Conservation (phyloP, 768 basidiomycete species). For the Clitopilus hobsonii region DNA sequence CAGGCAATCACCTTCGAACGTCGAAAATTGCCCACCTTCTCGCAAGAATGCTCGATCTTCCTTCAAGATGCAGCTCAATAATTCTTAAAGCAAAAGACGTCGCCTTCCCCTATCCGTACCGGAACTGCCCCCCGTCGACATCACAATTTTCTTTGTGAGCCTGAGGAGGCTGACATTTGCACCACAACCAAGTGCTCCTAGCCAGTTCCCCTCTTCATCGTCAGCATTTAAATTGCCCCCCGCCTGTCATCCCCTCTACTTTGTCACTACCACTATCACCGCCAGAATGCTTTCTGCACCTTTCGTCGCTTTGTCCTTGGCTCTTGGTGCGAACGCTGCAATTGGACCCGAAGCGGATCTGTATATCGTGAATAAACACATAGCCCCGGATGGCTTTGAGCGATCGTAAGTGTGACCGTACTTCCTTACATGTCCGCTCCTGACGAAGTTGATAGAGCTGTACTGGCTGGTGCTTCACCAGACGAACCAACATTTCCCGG, state of each 20-base stretch:
- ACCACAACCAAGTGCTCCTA: background rate
- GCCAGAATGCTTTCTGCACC: background rate
- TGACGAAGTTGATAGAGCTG: constrained; percentile 3
- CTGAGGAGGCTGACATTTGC: background rate
- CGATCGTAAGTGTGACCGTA: constrained; percentile 9
- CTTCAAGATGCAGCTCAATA: too few species aligned
- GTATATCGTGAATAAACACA: constrained; percentile 33
- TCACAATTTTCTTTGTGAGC: background rate
- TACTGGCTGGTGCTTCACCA: constrained; percentile 19
- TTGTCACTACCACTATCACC: background rate
- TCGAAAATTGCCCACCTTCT: too few species aligned
- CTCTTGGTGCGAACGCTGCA: constrained; percentile 9
- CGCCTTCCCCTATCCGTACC: background rate
- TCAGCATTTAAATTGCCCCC: background rate
- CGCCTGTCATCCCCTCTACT: background rate
- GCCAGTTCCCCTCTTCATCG: background rate
- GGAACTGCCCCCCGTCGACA: background rate
- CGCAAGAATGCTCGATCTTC: too few species aligned
- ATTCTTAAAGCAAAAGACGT: too few species aligned
- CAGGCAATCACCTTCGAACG: background rate
- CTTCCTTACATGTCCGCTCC: background rate
- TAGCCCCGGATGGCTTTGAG: constrained; percentile 44
- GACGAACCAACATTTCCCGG: constrained; percentile 12
- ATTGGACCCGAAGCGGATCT: constrained; percentile 27
- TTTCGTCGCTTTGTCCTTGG: background rate